Evolutionary conservation across 2,329 filamentous ascomycete genomes (phyloP), one percentile per base, ranked within the genome.

Genomic region (Pestalotiopsis sp.): DNA sequence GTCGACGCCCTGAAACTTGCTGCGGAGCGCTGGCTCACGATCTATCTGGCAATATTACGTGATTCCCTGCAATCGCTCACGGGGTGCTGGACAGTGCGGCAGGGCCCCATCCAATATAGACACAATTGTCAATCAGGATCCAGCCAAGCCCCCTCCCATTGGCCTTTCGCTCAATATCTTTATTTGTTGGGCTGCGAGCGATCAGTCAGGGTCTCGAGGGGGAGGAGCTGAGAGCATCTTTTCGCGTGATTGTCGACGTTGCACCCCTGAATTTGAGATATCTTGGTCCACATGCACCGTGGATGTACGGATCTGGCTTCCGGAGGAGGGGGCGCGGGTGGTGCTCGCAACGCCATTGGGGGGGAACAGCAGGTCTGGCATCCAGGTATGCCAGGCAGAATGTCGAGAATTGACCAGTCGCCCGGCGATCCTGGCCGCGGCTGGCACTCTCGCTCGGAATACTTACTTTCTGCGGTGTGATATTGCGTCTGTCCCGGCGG

Each of bases 21-120:
- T 35, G 58, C 30, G 58, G 58, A 61, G 58, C 24, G 20, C n/a
- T 44, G 11, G 20, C 35, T 63, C 60, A 63, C 60, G 60, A 63
- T 63, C 35, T 22, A 63, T 63, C n/a, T 11, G 38, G 20, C 39
- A 24, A 52, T 63, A 63, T 63, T 63, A 63, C 60, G 60, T 63
- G 60, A 63, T 63, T 20, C n/a, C 39, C 60, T 44, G 20, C 20
- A 63, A 52, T 63, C 35, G 58, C 58, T 61, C 17, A 52, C 44
- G 17, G 44, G 17, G n/a, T 20, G 44, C n/a, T 14, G 40, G 40
- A 48, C 44, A n/a, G 17, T 52, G 44, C 44, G 44, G 14, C 40
- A 7, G 40, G 40, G 13, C 20, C 44, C 44, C 17, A 52, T 20
- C 44, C 44, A 52, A 52, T 52, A 52, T 52, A 52, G 20, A 52